These are phyloP conservation scores for Blastomyces percursus DNA, from an alignment of 2,329 filamentous ascomycete species.

Conservation along the genomic window DNA sequence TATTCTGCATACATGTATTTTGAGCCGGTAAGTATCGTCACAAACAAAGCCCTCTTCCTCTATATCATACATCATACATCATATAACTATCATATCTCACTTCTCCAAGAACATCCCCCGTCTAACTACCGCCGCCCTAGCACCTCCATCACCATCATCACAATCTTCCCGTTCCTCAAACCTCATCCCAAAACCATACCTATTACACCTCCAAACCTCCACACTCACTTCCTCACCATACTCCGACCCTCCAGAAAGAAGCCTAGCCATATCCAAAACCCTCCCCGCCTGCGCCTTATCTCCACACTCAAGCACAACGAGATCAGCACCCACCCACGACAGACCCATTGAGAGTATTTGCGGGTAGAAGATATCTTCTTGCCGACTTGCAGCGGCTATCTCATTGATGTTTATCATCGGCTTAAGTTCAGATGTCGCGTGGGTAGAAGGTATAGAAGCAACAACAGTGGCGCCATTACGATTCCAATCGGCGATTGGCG, in stretches of 20 bases:
- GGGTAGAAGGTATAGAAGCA: background rate
- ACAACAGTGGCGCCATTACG: too few species aligned
- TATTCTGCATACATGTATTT: too few species aligned
- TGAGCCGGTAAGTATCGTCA: too few species aligned
- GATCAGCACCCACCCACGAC: conserved; percentile 16
- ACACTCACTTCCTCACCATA: background rate
- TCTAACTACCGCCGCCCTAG: background rate
- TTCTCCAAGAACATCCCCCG: background rate
- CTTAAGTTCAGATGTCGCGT: background rate
- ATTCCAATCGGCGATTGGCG: background rate
- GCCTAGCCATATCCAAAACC: conserved; percentile 15
- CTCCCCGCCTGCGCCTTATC: conserved; percentile 25
- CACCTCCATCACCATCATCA: background rate
- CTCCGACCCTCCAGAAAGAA: background rate
- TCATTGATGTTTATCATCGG: background rate
- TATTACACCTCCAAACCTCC: conserved; percentile 15
- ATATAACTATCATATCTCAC: too few species aligned
- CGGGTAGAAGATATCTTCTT: conserved; percentile 29
- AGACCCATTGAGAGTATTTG: conserved; percentile 21
- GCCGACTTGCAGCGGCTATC: background rate
- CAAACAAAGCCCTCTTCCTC: too few species aligned
- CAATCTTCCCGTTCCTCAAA: background rate
- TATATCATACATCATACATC: background rate
- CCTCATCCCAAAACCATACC: background rate
- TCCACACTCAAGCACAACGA: conserved; percentile 31